These are phyloP conservation scores for Magnusiomyces fungicola DNA, from an alignment of 1,139 yeast species.

Conservation along the genomic window DNA sequence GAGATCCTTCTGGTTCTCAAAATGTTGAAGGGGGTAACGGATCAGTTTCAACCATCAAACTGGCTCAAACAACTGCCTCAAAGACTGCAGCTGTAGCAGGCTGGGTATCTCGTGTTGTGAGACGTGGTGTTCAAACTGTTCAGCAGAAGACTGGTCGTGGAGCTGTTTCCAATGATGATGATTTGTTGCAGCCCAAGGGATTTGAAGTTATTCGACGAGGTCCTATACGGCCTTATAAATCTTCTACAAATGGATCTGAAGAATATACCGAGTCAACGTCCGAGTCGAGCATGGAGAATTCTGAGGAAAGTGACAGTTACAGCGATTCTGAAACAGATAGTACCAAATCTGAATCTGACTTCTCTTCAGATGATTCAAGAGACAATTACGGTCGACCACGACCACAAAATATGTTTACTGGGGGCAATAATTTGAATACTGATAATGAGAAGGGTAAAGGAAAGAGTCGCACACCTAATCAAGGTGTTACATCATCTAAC, in stretches of 20 bases:
- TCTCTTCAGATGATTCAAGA: too few species aligned
- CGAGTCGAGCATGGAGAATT: too few species aligned
- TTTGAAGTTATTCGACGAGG: constrained; percentile 26
- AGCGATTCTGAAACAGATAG: too few species aligned
- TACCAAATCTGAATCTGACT: too few species aligned
- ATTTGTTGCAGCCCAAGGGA: constrained; percentile 19
- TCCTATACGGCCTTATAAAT: constrained; percentile 19
- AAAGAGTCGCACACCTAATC: too few species aligned
- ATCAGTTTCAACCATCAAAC: not conserved
- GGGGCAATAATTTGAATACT: too few species aligned
- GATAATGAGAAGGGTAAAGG: too few species aligned
- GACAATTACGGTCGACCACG: too few species aligned
- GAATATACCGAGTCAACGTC: not conserved
- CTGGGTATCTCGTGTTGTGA: not conserved
- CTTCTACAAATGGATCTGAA: not conserved
- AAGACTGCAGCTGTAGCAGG: not conserved
- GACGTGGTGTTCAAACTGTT: not conserved
- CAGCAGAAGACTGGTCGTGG: not conserved
- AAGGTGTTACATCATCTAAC: too few species aligned
- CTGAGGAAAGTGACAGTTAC: not conserved
- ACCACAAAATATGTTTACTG: too few species aligned
- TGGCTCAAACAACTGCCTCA: not conserved
- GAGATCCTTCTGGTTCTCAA: too few species aligned
- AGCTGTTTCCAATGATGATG: not conserved
- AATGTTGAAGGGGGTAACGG: too few species aligned